Base-by-base conservation (phyloP, 2,329 filamentous ascomycete genomes). In the Diplocarpon rosae region DNA sequence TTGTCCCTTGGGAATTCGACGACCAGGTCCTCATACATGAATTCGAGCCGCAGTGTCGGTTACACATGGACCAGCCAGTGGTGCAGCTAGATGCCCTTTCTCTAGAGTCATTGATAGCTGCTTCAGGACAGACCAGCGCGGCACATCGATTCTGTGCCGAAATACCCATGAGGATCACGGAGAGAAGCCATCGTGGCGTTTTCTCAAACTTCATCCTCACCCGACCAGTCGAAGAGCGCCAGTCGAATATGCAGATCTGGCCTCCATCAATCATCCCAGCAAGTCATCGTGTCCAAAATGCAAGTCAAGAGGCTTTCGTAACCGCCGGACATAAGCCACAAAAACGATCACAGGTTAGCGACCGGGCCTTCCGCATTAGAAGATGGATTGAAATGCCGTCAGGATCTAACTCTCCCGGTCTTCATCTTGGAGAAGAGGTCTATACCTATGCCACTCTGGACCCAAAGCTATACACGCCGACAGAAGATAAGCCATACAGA, bases 21-120 rank as follows among this genome's bases (percentile, higher is more conserved):
- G 65, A 66, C 11, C 66, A 77, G 14, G 80, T 87, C 13, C 71
- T 82, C 28, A 81, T 93, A 29, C 77, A 85, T 54, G 71, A 73
- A 0, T 93, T 94, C 57, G 65, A 80, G 17, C 88, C 88, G 0
- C 65, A 68, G 6, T 72, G 90, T 12, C 73, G 70, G 33, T 69
- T 94, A 4, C 85, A 89, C 64, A 67, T 86, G 12, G 83, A 90
- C 57, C 79, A 78, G 56, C 84, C 87, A 0, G 70, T 89, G 1
- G 56, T 88, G 27, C 69, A 77, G 36, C 69, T 85, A 33, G 69
- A 59, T 38, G 50, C 50, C 4, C 37, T 47, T 17, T 48, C 44
- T 13, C 20, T 49, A 1, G 48, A 54, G 17, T 45, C 46, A n/a
- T 14, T 46, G 24, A 42, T 45, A 3, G 30, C 36, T n/a, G 32